These are phyloP conservation scores for Mucor velutinosus DNA, from an alignment of 371 early-diverging fungal species.

Conservation along the genomic window DNA sequence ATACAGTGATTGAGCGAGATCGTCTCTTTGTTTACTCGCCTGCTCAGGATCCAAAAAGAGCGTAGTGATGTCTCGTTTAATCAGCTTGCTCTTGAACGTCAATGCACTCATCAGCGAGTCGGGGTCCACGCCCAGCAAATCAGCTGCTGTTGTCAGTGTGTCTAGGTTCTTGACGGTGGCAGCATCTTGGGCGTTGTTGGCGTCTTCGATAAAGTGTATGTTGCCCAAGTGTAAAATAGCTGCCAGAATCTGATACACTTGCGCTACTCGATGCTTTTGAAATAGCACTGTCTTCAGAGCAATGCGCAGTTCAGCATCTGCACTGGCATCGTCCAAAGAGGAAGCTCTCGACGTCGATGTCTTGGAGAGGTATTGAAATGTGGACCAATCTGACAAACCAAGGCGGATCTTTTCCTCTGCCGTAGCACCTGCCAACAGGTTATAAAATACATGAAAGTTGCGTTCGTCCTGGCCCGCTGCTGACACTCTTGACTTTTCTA, in stretches of 20 bases:
- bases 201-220: constrained; percentile 75
- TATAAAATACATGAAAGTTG: constrained; percentile 93
- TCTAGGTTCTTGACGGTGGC: constrained; percentile 72
- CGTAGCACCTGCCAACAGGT: constrained; percentile 58
- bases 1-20: constrained; percentile 78
- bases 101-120: constrained; percentile 74
- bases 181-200: constrained; percentile 64
- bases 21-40: constrained; percentile 76
- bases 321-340: constrained; percentile 55
- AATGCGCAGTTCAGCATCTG: constrained; percentile 68
- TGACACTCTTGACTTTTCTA: constrained; percentile 82
- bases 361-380: constrained; percentile 39
- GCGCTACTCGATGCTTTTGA: constrained; percentile 71
- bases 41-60: constrained; percentile 77
- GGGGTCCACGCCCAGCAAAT: constrained; percentile 82
- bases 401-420: constrained; percentile 24
- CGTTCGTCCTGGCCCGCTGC: constrained; percentile 67
- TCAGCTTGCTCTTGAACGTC: constrained; percentile 77
- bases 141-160: constrained; percentile 72
- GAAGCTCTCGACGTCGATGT: constrained; percentile 40
- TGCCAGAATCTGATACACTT: constrained; percentile 84
- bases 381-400: constrained; percentile 30
- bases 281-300: constrained; percentile 82
- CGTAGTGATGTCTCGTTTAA: constrained; percentile 84
- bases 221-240: constrained; percentile 92